phyloP scores from a whole-genome alignment of 1,284 basidiomycete species.

The Rhodotorula sp. region DNA sequence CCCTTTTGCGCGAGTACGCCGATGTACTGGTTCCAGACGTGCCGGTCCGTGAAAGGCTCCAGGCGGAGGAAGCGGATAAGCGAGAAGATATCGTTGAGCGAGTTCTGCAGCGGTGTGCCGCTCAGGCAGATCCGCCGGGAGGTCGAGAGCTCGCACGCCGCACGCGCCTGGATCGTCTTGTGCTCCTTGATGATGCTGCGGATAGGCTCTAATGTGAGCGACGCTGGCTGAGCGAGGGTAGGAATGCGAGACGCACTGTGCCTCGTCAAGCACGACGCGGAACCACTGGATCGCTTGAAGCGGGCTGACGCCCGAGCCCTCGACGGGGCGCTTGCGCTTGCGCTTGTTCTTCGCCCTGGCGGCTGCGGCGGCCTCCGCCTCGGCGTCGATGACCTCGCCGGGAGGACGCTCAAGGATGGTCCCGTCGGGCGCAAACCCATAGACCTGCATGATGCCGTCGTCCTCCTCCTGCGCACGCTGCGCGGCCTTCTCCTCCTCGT shows the following conservation, averaged over 20 bases:
- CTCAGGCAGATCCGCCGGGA: conserved; percentile 91
- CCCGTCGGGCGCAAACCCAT: conserved; percentile 65
- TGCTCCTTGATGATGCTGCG: conserved; percentile 93
- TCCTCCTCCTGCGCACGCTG: conserved; percentile 17
- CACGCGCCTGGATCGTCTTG: conserved; percentile 86
- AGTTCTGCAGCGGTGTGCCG: conserved; percentile 98
- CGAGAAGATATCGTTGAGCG: conserved; percentile 95
- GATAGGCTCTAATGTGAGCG: not conserved
- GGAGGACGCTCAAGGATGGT: conserved; percentile 60
- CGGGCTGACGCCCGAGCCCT: conserved; percentile 61
- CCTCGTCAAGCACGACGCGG: conserved; percentile 95
- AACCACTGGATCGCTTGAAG: conserved; percentile 97
- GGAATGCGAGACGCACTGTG: conserved; percentile 70
- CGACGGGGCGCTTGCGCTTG: conserved; percentile 39
- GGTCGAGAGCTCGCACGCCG: conserved; percentile 90
- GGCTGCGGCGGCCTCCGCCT: conserved; percentile 54
- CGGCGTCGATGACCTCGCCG: conserved; percentile 48
- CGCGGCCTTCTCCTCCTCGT: conserved; percentile 25
- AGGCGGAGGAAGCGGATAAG: conserved; percentile 93
- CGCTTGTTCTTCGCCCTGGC: conserved; percentile 50
- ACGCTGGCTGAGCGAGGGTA: not conserved
- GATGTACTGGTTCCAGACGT: conserved; percentile 88
- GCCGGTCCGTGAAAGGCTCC: conserved; percentile 89
- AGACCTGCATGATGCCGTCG: conserved; percentile 60
- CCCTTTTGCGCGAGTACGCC: conserved; percentile 67